Evolutionary conservation across 768 basidiomycete species (phyloP).

Genomic region (Peribolospora kevripleyi): DNA sequence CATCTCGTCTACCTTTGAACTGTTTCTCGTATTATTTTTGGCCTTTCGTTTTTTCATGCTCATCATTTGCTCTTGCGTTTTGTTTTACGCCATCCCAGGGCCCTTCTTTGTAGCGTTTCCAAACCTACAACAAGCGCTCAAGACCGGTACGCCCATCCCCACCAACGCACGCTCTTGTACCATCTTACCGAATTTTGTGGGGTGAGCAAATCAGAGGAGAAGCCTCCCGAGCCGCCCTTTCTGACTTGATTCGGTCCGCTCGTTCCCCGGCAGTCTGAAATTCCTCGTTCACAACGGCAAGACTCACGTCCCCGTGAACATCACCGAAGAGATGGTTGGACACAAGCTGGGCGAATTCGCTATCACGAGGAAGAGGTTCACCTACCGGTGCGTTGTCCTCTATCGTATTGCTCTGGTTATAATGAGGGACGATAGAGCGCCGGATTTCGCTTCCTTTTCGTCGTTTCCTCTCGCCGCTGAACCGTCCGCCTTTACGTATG

Average conservation of each 20-base stretch:
- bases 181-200: conserved; percentile 84
- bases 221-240: background rate
- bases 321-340: conserved; percentile 95
- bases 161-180: conserved; percentile 77
- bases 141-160: conserved; percentile 59
- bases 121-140: conserved; percentile 52
- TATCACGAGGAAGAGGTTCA: background rate
- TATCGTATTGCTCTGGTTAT: too few relatives aligned
- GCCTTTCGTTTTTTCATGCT: background rate
- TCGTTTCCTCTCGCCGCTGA: too few relatives aligned
- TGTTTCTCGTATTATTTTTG: background rate
- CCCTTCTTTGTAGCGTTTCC: conserved; percentile 89
- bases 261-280: conserved; percentile 31
- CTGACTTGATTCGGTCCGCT: background rate
- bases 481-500: too few relatives aligned
- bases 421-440: too few relatives aligned
- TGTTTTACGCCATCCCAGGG: conserved; percentile 27
- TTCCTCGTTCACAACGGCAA: conserved; percentile 91
- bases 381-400: too few relatives aligned
- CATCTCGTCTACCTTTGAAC: background rate
- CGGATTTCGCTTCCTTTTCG: too few relatives aligned
- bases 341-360: conserved; percentile 86
- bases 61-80: background rate
- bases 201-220: conserved; percentile 25
- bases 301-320: conserved; percentile 55